phyloP scores from a whole-genome alignment of 2,329 filamentous ascomycete species.

The Fusarium buharicum region DNA sequence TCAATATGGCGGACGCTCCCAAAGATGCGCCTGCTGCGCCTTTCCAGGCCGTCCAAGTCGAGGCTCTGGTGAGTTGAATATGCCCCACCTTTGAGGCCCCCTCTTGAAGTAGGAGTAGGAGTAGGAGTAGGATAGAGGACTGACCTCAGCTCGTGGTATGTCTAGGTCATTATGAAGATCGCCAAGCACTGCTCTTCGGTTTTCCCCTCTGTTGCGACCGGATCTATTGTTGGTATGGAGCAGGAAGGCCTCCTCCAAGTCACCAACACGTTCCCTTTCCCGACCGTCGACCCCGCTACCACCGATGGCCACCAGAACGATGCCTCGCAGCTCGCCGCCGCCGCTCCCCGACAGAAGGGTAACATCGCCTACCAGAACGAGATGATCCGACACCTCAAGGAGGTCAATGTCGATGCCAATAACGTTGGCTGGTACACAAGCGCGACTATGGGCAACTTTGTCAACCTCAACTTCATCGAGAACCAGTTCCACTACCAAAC shows the following conservation, averaged over 20 bases:
- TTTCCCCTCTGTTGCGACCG: constrained; percentile 90
- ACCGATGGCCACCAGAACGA: constrained; percentile 80
- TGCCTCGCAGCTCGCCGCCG: constrained; percentile 79
- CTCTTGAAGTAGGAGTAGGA: constrained; percentile 41
- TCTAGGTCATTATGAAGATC: constrained; percentile 94
- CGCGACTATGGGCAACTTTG: constrained; percentile 98
- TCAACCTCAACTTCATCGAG: constrained; percentile 95
- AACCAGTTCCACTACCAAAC: constrained; percentile 98
- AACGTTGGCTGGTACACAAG: constrained; percentile 99
- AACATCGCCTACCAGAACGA: constrained; percentile 91
- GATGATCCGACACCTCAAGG: constrained; percentile 96
- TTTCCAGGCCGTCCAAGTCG: constrained; percentile 90
- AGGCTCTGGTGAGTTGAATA: constrained; percentile 79
- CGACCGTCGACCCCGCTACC: constrained; percentile 77
- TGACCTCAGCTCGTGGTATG: constrained; percentile 36
- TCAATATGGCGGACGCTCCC: constrained; percentile 66
- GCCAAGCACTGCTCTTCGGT: constrained; percentile 91
- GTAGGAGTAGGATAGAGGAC: constrained; percentile 39
- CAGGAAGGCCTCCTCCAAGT: constrained; percentile 82
- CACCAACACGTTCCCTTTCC: constrained; percentile 96
- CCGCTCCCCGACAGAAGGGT: constrained; percentile 90
- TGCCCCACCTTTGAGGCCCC: constrained; percentile 51
- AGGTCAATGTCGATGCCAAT: constrained; percentile 98
- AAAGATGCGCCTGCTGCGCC: constrained; percentile 68
- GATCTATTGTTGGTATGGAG: constrained; percentile 94